Evolutionary conservation across 495 filamentous ascomycete species (phyloP), one percentile per base, ranked within the genome.

Genomic region (Podospora bellae-mahoneyi): DNA sequence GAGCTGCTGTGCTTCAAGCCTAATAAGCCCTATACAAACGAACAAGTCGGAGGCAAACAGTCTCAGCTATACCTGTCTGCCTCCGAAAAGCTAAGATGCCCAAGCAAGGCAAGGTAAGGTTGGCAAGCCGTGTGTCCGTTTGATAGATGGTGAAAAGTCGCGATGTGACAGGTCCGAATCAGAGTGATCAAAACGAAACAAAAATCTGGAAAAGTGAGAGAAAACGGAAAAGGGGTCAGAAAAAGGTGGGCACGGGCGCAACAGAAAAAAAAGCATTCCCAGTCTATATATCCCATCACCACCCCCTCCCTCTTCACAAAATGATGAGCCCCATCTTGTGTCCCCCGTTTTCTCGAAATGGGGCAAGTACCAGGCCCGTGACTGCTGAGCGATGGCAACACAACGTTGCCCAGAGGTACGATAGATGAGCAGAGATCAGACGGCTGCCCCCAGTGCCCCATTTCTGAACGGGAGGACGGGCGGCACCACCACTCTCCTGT

Each of bases 251-350:
- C 70, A 72, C 72, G 71, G 64, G 71, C 67, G 67, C 68, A 55
- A 56, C 6, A 69, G 66, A 62, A 55, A 48, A n/a, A 68, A 64
- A 62, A 66, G 65, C 71, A 64, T 56, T 57, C 53, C 59, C 32
- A 73, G 48, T 64, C 69, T 73, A 73, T 75, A 75, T 73, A 75
- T 65, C 65, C 20, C 59, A 60, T 30, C 23, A 13, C 15, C 54
- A 6, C 15, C 19, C 54, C 19, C 19, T 56, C 23, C 55, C n/a
- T 58, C 55, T 20, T 19, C 23, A 26, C 18, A 20, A 58, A 58
- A 5, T 18, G 55, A 65, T 44, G 55, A 65, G 56, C 23, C 23
- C 55, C 55, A 26, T 58, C 55, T 23, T 39, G 64, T 64, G 64
- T 32, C 16, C 53, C 6, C 48, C 63, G n/a, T 58, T 58, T 20